Percentiles rank a stretch among this genome's conserved stretches.
phyloP scores from a whole-genome alignment of 2,329 filamentous ascomycete species.

The Metarhizium anisopliae region DNA sequence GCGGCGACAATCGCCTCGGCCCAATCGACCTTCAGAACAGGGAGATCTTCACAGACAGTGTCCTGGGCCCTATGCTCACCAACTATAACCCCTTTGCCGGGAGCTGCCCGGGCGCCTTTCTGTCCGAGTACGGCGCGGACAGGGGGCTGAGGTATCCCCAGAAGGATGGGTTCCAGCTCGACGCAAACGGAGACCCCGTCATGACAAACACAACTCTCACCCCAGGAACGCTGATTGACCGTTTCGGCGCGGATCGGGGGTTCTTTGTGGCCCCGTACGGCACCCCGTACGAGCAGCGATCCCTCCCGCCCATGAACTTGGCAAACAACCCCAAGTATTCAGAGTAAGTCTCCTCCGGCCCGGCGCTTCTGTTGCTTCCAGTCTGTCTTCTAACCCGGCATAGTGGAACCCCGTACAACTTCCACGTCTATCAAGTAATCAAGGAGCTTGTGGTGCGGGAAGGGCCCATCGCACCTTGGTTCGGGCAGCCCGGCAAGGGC shows the following conservation, averaged over 20 bases:
- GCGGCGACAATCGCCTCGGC: background rate
- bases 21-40: background rate
- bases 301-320: background rate
- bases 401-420: background rate
- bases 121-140: background rate
- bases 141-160: background rate
- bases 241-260: background rate
- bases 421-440: background rate
- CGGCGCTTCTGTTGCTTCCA: no score
- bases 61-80: background rate
- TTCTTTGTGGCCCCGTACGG: background rate
- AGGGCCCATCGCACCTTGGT: background rate
- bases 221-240: background rate
- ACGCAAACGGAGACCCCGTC: background rate
- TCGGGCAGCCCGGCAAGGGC: background rate
- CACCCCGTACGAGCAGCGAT: background rate
- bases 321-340: background rate
- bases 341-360: background rate
- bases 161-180: background rate
- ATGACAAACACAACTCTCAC: background rate
- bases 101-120: background rate
- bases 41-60: background rate
- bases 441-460: background rate
- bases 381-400: background rate
- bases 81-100: background rate